A percentile compares a stretch with the other conserved stretches of the same genome.
These are phyloP conservation scores for Hydrangea macrophylla DNA, from an alignment of 148 eudicot genomes.

Conservation along the genomic window DNA sequence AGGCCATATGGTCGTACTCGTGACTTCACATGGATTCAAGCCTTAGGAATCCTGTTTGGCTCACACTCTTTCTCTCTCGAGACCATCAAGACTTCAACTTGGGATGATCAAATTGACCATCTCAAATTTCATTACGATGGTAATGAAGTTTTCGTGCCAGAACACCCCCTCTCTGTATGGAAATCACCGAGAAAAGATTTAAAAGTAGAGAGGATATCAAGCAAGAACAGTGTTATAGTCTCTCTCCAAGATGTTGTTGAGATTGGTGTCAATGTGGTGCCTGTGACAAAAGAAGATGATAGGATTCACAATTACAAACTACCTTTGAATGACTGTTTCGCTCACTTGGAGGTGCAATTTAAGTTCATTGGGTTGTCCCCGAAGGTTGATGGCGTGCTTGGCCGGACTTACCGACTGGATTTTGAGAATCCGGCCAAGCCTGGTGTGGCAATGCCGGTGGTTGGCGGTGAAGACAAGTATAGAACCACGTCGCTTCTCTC, in stretches of 20 bases:
- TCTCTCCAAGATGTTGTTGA: conserved; percentile 39
- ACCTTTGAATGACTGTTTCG: conserved; percentile 57
- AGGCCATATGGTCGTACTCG: conserved; percentile 49
- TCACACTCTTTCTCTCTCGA: conserved; percentile 52
- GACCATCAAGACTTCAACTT: conserved; percentile 43
- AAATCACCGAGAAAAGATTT: conserved; percentile 24
- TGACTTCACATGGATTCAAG: conserved; percentile 77
- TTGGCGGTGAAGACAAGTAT: conserved; percentile 71
- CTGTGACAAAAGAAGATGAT: conserved; percentile 59
- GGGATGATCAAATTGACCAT: conserved; percentile 54
- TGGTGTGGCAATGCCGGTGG: conserved; percentile 68
- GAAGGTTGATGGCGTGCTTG: conserved; percentile 58
- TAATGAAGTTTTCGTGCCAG: conserved; percentile 30
- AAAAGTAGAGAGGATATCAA: conserved; percentile 49
- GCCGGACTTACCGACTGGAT: conserved; percentile 63
- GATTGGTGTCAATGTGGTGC: conserved; percentile 53
- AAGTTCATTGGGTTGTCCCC: conserved; percentile 41
- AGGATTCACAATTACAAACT: conserved; percentile 55
- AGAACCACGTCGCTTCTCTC: conserved; percentile 45
- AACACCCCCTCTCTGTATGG: conserved; percentile 44
- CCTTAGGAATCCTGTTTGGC: conserved; percentile 51
- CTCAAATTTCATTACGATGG: conserved; percentile 53
- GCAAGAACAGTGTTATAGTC: conserved; percentile 44
- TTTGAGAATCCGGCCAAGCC: conserved; percentile 58
- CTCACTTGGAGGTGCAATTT: conserved; percentile 65